phyloP scores from a whole-genome alignment of 495 filamentous ascomycete species.

The Lophium mytilinum region DNA sequence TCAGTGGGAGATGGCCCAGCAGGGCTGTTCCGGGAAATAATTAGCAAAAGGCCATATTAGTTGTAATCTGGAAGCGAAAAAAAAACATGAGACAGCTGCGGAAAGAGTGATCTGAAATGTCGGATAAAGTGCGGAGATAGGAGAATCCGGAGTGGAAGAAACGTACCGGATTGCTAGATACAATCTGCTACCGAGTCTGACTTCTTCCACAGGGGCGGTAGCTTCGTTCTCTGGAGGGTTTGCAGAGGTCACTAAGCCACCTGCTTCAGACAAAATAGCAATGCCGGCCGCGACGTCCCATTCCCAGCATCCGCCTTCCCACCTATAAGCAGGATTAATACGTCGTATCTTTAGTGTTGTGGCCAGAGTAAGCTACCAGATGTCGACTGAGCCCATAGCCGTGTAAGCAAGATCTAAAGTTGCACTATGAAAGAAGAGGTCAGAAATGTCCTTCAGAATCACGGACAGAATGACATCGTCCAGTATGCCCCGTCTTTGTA shows the following conservation, averaged over 20 bases:
- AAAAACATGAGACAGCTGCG: not conserved
- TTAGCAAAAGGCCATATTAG: not conserved
- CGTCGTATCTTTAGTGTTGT: too few relatives aligned
- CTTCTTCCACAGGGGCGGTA: constrained; percentile 49
- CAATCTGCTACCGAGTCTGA: constrained; percentile 51
- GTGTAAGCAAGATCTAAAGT: constrained; percentile 50
- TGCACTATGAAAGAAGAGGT: constrained; percentile 33
- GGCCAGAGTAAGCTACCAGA: too few relatives aligned
- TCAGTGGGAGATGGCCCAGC: constrained; percentile 53
- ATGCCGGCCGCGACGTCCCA: constrained; percentile 50
- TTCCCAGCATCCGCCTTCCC: too few relatives aligned
- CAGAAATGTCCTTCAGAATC: too few relatives aligned
- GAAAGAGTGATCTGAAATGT: not conserved
- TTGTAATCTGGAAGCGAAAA: not conserved
- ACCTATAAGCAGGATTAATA: too few relatives aligned
- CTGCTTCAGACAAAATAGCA: constrained; percentile 50
- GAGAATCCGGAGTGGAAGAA: not conserved
- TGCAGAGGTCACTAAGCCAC: constrained; percentile 58
- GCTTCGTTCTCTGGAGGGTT: constrained; percentile 51
- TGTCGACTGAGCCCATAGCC: constrained; percentile 51
- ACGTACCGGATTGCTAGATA: constrained; percentile 57
- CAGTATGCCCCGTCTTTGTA: not conserved
- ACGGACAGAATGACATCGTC: not conserved
- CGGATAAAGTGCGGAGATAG: not conserved
- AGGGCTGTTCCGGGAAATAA: constrained; percentile 36